Evolutionary conservation across 2,329 filamentous ascomycete genomes (phyloP), one percentile per base, ranked within the genome.

Genomic region (Aspergillus hortae): DNA sequence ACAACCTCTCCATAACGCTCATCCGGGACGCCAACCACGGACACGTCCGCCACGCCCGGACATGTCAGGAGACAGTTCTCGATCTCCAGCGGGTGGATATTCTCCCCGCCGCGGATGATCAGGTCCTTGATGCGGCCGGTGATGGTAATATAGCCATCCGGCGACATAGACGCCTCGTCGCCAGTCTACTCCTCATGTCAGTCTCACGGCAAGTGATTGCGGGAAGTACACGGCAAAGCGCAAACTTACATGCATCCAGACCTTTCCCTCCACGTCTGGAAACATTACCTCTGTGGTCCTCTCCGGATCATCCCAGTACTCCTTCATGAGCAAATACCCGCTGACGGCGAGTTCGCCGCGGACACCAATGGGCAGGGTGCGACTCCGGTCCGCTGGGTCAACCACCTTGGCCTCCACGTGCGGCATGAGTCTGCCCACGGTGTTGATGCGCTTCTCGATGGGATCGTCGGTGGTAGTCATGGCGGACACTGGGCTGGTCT

Each of bases 91-190:
- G 94, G 94, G 68, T 96, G 90, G 51, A 96, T 96, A 68, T 99
- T 99, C 69, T 97, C 94, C 21, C 94, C 94, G 25, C 89, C 92
- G 23, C 90, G 83, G 67, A 97, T 97, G 62, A 99, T 96, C 49
- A 97, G 73, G 67, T 99, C 94, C 72, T 97, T 97, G 66, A 96
- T 92, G 14, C 92, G 80, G 3, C 92, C 90, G 1, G 91, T 96
- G 65, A 97, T 96, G 60, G 83, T 82, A 2, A 96, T 83, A 67
- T 91, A 97, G 2, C 92, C 94, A 25, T 91, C 80, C 4, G 73
- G 77, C 55, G 95, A 90, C 82, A 97, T 95, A 48, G 77, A 75
- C 2, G 91, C 94, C 75, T 97, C 92, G 65, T 99, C 94, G 17
- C 94, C 94, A 0, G 88, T 95, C 71, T 88, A 79, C 11, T n/a